These are phyloP conservation scores for Cryphonectria nitschkei DNA, from an alignment of 2,329 filamentous ascomycete genomes.

Conservation along the genomic window DNA sequence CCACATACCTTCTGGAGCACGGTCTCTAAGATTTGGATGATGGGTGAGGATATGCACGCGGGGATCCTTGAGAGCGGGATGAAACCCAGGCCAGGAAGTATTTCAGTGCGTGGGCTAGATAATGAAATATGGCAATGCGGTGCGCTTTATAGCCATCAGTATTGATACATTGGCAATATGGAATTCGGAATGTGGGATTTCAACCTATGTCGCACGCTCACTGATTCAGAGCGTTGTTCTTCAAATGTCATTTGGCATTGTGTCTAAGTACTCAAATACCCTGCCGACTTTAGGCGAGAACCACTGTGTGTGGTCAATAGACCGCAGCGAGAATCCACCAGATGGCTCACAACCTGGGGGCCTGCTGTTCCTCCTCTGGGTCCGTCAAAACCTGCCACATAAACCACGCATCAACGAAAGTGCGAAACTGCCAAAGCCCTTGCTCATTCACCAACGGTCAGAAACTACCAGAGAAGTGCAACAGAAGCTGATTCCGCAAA, in stretches of 20 bases:
- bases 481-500: background rate
- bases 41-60: background rate
- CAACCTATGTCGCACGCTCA: background rate
- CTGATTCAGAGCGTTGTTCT: background rate
- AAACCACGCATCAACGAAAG: background rate
- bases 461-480: background rate
- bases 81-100: background rate
- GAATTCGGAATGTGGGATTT: background rate
- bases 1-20: conserved; percentile 31
- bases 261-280: background rate
- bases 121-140: background rate
- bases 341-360: background rate
- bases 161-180: background rate
- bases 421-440: background rate
- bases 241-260: background rate
- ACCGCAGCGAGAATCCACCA: background rate
- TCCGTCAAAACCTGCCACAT: background rate
- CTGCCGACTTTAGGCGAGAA: background rate
- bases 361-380: background rate
- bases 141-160: background rate
- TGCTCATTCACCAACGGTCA: background rate
- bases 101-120: background rate
- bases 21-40: conserved; percentile 1
- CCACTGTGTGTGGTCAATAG: background rate
- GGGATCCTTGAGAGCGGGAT: too few relatives aligned